A percentile compares a stretch with the other conserved stretches of the same genome.
Conservation (phyloP, 805 yeast genomes). For the Lipomyces sp. region DNA sequence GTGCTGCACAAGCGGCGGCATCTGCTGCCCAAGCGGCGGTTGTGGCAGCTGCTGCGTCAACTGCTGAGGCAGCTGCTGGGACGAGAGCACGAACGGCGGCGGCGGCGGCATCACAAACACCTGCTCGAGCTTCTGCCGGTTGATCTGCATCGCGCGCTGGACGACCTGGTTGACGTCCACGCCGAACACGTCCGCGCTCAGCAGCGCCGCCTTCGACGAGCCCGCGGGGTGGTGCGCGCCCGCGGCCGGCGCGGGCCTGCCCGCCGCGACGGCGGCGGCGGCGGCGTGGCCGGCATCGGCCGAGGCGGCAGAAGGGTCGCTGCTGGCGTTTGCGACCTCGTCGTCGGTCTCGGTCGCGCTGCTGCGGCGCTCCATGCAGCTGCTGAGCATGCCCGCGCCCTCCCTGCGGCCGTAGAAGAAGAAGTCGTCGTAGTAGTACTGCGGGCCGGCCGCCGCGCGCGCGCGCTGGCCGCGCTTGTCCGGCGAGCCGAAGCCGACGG, state of each 20-base stretch:
- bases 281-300: not conserved
- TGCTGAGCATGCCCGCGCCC: constrained; percentile 5
- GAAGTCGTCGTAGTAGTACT: constrained; percentile 32
- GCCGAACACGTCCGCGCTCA: constrained; percentile 50
- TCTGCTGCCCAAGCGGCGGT: not conserved
- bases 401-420: constrained; percentile 10
- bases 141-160: constrained; percentile 40
- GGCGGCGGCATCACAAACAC: not conserved
- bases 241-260: constrained; percentile 4
- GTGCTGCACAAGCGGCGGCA: not conserved
- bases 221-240: constrained; percentile 32
- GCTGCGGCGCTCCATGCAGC: constrained; percentile 2
- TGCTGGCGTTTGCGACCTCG: too few species aligned
- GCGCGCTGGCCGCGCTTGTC: constrained; percentile 33
- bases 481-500: constrained; percentile 40
- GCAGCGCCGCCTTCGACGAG: not conserved
- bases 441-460: constrained; percentile 2
- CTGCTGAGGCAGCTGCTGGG: not conserved
- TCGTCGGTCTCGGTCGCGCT: constrained; percentile 18
- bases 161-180: constrained; percentile 54
- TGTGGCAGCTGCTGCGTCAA: not conserved
- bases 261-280: not conserved
- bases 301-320: too few species aligned
- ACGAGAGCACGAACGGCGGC: too few species aligned
- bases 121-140: constrained; percentile 12